Base-by-base conservation (phyloP, 108 stramenopile species). In the Cylindrotheca closterium region DNA sequence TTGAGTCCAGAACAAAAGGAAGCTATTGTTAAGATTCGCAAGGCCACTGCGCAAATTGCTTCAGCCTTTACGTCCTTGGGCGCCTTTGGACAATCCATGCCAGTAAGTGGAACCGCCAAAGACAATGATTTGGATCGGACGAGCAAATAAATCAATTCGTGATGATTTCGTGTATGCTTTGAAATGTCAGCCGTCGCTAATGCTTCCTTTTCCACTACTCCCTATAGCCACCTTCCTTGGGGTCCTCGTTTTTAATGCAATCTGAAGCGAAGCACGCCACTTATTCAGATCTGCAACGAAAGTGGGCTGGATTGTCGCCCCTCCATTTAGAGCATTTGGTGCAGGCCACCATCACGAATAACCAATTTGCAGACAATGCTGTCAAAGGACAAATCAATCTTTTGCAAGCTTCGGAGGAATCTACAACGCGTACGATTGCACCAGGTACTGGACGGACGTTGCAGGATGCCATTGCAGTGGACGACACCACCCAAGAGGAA, bases 51-150 rank as follows among this genome's bases (percentile, higher is more conserved):
- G 17, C 81, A 88, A 28, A 58, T 93, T 25, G 86, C 92, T n/a
- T 63, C 77, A 28, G 87, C 92, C 2, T 88, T 93, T 65, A 53
- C 85, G 23, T 64, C 68, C n/a, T 53, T 89, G 45, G 92, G 92
- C 10, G 82, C 77, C 2, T 93, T 75, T 74, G 92, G 92, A 55
- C 53, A 59, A 0, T 33, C 79, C 0, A 31, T 42, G 51, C 58
- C 32, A 46, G 78, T 83, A 68, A 74, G 80, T 79, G 37, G 15
- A 42, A 15, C 37, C 15, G 7, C n/a, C 45, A 17, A 51, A 1
- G 4, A 21, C n/a, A 32, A 23, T 1, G 4, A 33, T 51, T 51
- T n/a, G 3, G 3, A 4, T 46, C 2, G 62, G 19, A 30, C 25
- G 17, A 47, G 52, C 46, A 8, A 8, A 46, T 8, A 30, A n/a